These are phyloP conservation scores for Mucor sp. DNA, from an alignment of 371 early-diverging fungal genomes.

Conservation along the genomic window DNA sequence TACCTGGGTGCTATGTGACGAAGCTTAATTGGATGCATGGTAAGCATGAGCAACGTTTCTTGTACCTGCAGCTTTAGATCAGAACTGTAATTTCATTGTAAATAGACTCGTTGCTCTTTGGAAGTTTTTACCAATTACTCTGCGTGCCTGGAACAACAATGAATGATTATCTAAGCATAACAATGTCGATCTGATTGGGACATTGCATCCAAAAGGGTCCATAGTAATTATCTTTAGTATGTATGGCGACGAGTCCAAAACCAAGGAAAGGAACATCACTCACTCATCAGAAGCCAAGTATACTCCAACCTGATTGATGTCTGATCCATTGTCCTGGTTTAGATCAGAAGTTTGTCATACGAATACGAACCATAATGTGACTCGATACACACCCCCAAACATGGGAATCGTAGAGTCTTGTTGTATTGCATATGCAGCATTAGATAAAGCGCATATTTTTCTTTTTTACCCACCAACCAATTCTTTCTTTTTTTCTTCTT, in stretches of 20 bases:
- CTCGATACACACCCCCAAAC: neutral
- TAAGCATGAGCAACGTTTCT: neutral
- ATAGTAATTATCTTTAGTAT: too few species aligned
- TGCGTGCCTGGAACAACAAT: neutral
- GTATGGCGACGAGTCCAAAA: too few species aligned
- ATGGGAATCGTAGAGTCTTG: neutral
- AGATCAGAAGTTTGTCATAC: neutral
- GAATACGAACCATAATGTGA: neutral
- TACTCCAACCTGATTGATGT: too few species aligned
- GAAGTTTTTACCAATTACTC: neutral
- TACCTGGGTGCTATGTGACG: neutral
- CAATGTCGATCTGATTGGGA: neutral
- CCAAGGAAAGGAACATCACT: too few species aligned
- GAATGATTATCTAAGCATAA: neutral
- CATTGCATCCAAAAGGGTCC: too few species aligned
- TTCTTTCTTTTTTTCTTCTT: neutral
- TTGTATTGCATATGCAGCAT: neutral
- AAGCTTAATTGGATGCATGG: neutral
- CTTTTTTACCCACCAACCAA: conserved; percentile 7
- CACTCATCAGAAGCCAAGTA: too few species aligned
- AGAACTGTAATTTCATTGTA: neutral
- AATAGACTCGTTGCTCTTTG: neutral
- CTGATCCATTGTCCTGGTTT: neutral
- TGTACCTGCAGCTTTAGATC: neutral
- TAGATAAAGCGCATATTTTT: neutral